phyloP scores from a whole-genome alignment of 805 yeast species.

The Alloascoidea hylecoeti region DNA sequence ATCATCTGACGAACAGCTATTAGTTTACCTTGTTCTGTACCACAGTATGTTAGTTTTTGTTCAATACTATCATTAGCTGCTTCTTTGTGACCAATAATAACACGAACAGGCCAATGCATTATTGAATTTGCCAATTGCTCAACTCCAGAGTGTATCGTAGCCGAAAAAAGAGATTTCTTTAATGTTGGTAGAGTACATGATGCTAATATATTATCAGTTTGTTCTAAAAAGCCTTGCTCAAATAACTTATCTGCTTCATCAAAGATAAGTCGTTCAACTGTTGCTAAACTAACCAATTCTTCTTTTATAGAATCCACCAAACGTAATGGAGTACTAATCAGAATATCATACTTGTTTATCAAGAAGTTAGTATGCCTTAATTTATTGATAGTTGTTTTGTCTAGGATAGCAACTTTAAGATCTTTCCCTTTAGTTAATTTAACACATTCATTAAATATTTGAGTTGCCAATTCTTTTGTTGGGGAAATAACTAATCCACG shows the following conservation, averaged over 20 bases:
- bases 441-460: constrained; percentile 58
- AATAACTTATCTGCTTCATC: constrained; percentile 96
- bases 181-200: constrained; percentile 29
- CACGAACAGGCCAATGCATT: constrained; percentile 75
- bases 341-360: constrained; percentile 55
- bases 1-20: constrained; percentile 84
- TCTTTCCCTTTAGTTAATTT: constrained; percentile 38
- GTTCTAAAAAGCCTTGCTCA: constrained; percentile 77
- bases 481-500: constrained; percentile 81
- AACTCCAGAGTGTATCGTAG: constrained; percentile 88
- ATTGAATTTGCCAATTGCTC: constrained; percentile 79
- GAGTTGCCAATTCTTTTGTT: constrained; percentile 86
- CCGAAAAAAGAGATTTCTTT: constrained; percentile 77
- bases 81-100: constrained; percentile 86
- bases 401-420: constrained; percentile 47
- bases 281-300: constrained; percentile 42
- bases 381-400: constrained; percentile 55
- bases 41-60: constrained; percentile 75
- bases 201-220: constrained; percentile 74
- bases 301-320: constrained; percentile 64
- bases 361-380: constrained; percentile 41
- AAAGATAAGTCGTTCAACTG: constrained; percentile 64
- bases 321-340: constrained; percentile 82
- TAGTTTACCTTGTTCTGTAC: constrained; percentile 91
- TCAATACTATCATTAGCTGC: constrained; percentile 79